phyloP scores from a whole-genome alignment of 2,329 filamentous ascomycete species.

The Alternaria tenuissima region DNA sequence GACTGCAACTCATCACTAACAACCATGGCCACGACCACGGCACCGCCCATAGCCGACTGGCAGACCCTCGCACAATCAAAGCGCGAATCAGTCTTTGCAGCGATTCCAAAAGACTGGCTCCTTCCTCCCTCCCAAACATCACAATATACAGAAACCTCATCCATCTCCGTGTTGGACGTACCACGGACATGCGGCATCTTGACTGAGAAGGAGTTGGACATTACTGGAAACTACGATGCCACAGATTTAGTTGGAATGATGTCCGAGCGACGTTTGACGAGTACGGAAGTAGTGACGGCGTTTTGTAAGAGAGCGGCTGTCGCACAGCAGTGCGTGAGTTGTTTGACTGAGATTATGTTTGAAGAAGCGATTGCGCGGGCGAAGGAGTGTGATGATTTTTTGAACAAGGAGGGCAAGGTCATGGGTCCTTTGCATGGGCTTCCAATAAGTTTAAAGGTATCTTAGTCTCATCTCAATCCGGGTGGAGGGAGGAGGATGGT shows the following conservation, averaged over 20 bases:
- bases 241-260: slow-evolving; percentile 41
- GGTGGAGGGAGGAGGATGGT: no score
- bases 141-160: slow-evolving; percentile 28
- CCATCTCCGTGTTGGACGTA: slow-evolving; percentile 40
- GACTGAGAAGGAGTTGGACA: slow-evolving; percentile 39
- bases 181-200: slow-evolving; percentile 44
- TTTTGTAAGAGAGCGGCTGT: slow-evolving; percentile 63
- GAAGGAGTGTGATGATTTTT: slow-evolving; percentile 49
- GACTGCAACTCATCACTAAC: neutral
- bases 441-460: slow-evolving; percentile 62
- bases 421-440: slow-evolving; percentile 63
- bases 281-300: slow-evolving; percentile 58
- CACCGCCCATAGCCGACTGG: slow-evolving; percentile 39
- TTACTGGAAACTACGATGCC: slow-evolving; percentile 50
- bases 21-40: slow-evolving; percentile 4
- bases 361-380: slow-evolving; percentile 52
- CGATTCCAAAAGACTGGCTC: slow-evolving; percentile 47
- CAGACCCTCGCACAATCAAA: slow-evolving; percentile 41
- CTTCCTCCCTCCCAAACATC: slow-evolving; percentile 33
- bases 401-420: slow-evolving; percentile 49
- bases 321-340: slow-evolving; percentile 66
- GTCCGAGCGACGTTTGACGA: slow-evolving; percentile 30
- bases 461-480: neutral
- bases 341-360: slow-evolving; percentile 56
- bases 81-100: slow-evolving; percentile 31